Base-by-base conservation (phyloP, 2,329 filamentous ascomycete species). In the Nemania diffusa region DNA sequence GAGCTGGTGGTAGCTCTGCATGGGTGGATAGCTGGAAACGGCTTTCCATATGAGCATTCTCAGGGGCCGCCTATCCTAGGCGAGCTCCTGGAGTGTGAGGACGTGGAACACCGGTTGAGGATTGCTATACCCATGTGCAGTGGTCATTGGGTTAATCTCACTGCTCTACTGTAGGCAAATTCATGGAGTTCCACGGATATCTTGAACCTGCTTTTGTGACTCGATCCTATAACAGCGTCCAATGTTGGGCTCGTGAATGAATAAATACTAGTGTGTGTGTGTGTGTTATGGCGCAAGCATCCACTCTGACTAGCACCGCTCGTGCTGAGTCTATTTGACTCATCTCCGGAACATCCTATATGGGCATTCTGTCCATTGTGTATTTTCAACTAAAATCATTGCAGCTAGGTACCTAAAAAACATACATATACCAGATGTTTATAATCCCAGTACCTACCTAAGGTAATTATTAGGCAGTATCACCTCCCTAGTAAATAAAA, bases 91-190 rank as follows among this genome's bases (percentile, higher is more conserved):
- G 76, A 80, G 81, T 82, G 82, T 80, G 86, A 89, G 85, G 86
- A 88, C 83, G 86, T 88, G 87, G 86, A 85, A 82, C 80, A 84
- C 84, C 85, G 82, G 81, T 87, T 87, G 85, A 87, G 84, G 85
- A 88, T 86, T 84, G 85, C 85, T 86, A 83, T 87, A 87, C 84
- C 83, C 83, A 76, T 80, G 79, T 83, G 82, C 83, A 84, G 82
- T 84, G 81, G 78, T 78, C 78, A 77, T 79, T 51, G 52, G 64
- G 59, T 78, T 80, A 79, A 78, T 79, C 80, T 80, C 82, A 84
- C 81, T 84, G 81, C 85, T 82, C 82, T 86, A n/a, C n/a, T n/a
- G n/a, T n/a, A 85, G 84, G 85, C 84, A 82, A 88, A 86, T 87
- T 85, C 85, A 84, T 84, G 82, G 81, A 82, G 85, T 85, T 87